Conservation (phyloP, 2,329 filamentous ascomycete species). For the Paraconiothyrium sp. region DNA sequence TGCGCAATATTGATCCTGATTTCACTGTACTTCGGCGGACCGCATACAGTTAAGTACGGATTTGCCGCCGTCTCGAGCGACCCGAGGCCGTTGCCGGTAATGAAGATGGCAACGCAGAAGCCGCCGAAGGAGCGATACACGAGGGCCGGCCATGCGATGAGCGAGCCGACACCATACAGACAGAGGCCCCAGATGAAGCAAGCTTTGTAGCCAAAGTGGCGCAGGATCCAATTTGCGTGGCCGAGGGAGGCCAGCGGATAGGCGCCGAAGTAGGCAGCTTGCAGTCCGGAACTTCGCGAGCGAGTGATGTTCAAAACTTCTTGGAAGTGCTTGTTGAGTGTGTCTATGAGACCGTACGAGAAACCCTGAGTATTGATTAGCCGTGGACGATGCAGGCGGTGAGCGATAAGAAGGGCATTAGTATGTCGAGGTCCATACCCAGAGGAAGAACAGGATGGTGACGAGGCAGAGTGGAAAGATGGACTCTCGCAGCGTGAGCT, state of each 20-base stretch:
- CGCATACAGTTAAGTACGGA: slow-evolving; percentile 61
- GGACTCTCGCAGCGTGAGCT: slow-evolving; percentile 73
- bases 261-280: slow-evolving; percentile 61
- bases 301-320: slow-evolving; percentile 54
- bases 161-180: slow-evolving; percentile 65
- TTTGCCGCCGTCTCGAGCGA: slow-evolving; percentile 69
- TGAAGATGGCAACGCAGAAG: slow-evolving; percentile 68
- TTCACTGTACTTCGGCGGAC: slow-evolving; percentile 67
- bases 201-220: slow-evolving; percentile 59
- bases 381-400: not conserved
- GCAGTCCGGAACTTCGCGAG: slow-evolving; percentile 56
- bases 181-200: slow-evolving; percentile 63
- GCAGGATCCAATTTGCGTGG: slow-evolving; percentile 59
- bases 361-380: slow-evolving; percentile 53
- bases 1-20: slow-evolving; percentile 68
- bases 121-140: slow-evolving; percentile 66
- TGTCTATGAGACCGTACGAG: slow-evolving; percentile 66
- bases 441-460: slow-evolving; percentile 71
- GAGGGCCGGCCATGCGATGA: slow-evolving; percentile 68
- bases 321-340: slow-evolving; percentile 61
- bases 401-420: not conserved
- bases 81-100: slow-evolving; percentile 62
- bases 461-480: slow-evolving; percentile 73
- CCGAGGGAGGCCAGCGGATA: slow-evolving; percentile 60
- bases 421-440: slow-evolving; percentile 52